These are phyloP conservation scores for Xerocomellus chrysenteron DNA, from an alignment of 768 basidiomycete genomes.

Conservation along the genomic window DNA sequence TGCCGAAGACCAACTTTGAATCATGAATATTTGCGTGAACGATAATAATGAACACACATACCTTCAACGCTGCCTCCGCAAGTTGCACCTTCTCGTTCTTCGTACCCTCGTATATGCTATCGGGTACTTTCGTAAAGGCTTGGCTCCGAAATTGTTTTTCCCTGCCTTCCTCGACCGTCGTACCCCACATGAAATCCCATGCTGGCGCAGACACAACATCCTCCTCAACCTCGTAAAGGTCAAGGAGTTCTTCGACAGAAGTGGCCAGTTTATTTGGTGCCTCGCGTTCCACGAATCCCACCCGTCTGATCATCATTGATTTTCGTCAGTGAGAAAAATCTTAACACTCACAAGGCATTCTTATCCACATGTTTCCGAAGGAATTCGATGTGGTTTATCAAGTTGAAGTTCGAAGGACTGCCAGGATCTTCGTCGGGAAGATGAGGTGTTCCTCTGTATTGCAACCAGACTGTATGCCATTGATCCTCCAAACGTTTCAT, in stretches of 20 bases:
- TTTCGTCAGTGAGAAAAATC: neutral
- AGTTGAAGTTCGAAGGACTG: conserved; percentile 71
- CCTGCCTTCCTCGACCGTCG: conserved; percentile 68
- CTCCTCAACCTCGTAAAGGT: conserved; percentile 52
- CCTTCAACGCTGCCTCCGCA: conserved; percentile 75
- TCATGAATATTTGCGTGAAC: neutral
- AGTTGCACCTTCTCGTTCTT: conserved; percentile 44
- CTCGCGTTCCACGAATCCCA: conserved; percentile 55
- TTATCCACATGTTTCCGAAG: conserved; percentile 83
- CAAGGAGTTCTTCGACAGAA: conserved; percentile 43
- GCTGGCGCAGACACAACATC: conserved; percentile 40
- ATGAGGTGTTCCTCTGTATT: conserved; percentile 61
- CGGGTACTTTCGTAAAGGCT: conserved; percentile 47
- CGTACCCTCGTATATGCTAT: conserved; percentile 23
- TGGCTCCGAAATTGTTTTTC: conserved; percentile 65
- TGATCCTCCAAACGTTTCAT: conserved; percentile 74
- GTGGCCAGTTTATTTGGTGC: conserved; percentile 39
- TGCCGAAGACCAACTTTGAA: conserved; percentile 72
- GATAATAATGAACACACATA: conserved; percentile 19
- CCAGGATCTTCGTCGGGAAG: conserved; percentile 71
- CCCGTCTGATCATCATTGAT: conserved; percentile 46
- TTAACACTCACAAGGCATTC: conserved; percentile 70
- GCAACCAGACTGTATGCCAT: conserved; percentile 78
- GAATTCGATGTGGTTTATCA: conserved; percentile 80
- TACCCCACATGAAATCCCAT: conserved; percentile 78